These are phyloP conservation scores for Trichosporon inkin DNA, from an alignment of 1,284 basidiomycete genomes.

Conservation along the genomic window DNA sequence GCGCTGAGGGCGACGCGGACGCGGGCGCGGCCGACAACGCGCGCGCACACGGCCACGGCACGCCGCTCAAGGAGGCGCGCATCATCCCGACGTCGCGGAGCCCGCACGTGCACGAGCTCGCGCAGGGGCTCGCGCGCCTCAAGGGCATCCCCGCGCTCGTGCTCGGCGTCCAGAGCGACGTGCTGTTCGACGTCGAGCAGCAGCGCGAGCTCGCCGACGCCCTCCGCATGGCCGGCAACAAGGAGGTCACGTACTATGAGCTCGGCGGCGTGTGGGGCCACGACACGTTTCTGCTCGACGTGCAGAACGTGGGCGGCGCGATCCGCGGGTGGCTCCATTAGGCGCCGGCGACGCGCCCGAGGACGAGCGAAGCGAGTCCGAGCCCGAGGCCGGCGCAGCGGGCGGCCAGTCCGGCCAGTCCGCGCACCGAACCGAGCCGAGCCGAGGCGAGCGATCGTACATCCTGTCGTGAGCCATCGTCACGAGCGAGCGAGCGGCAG, in stretches of 20 bases:
- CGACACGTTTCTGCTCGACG: constrained; percentile 88
- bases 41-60: background rate
- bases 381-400: no score
- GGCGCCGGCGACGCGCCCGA: background rate
- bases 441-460: no score
- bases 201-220: constrained; percentile 94
- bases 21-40: background rate
- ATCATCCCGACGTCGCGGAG: constrained; percentile 57
- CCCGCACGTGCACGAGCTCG: constrained; percentile 74
- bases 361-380: background rate
- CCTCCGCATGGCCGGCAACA: constrained; percentile 80
- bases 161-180: constrained; percentile 93
- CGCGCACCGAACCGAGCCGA: no score
- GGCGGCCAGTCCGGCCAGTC: no score
- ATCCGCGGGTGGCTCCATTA: constrained; percentile 62
- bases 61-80: constrained; percentile 32
- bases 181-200: constrained; percentile 95
- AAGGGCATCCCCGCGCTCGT: constrained; percentile 75
- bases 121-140: constrained; percentile 75
- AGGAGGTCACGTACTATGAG: constrained; percentile 90
- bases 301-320: constrained; percentile 71
- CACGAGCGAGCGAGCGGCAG: no score
- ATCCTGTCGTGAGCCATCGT: no score
- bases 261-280: constrained; percentile 97
- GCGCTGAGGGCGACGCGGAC: background rate